phyloP scores from a whole-genome alignment of 73 alveolate species.

The Symbiodinium pilosum region DNA sequence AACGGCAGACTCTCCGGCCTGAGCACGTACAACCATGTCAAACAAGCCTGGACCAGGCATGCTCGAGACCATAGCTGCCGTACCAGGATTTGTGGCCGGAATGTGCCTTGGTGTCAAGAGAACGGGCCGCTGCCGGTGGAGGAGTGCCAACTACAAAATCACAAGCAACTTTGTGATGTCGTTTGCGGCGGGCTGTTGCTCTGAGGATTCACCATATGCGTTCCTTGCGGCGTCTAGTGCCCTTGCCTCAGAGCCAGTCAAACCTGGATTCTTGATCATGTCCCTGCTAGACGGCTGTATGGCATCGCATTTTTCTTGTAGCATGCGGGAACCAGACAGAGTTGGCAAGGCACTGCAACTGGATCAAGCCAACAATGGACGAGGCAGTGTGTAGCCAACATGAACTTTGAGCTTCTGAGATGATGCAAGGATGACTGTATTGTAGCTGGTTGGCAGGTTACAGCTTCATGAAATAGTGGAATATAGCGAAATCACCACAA shows the following conservation, averaged over 20 bases:
- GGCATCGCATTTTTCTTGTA: no score
- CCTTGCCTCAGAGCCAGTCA: background rate
- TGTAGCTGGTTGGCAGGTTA: no score
- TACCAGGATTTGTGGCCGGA: constrained; percentile 98
- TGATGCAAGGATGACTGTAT: background rate
- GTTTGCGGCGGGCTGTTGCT: background rate
- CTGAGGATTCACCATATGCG: constrained; percentile 39
- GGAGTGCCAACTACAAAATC: background rate
- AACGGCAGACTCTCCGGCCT: no score
- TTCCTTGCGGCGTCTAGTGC: background rate
- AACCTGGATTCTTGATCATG: no score
- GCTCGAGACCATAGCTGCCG: constrained; percentile 97
- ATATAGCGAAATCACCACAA: no score
- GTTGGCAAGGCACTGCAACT: constrained; percentile 27
- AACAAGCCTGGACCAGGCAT: constrained; percentile 1
- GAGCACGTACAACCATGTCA: no score
- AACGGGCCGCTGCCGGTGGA: constrained; percentile 96
- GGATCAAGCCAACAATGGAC: constrained; percentile 64
- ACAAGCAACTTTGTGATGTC: background rate
- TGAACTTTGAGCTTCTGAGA: background rate
- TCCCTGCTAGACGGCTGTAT: no score
- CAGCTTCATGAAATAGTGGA: no score
- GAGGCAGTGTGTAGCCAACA: constrained; percentile 11
- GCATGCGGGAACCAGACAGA: background rate
- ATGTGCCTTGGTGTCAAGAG: constrained; percentile 95